A percentile compares a stretch with the other conserved stretches of the same genome.
Conservation (phyloP, 306 rosid species). For the Fragaria vesca region DNA sequence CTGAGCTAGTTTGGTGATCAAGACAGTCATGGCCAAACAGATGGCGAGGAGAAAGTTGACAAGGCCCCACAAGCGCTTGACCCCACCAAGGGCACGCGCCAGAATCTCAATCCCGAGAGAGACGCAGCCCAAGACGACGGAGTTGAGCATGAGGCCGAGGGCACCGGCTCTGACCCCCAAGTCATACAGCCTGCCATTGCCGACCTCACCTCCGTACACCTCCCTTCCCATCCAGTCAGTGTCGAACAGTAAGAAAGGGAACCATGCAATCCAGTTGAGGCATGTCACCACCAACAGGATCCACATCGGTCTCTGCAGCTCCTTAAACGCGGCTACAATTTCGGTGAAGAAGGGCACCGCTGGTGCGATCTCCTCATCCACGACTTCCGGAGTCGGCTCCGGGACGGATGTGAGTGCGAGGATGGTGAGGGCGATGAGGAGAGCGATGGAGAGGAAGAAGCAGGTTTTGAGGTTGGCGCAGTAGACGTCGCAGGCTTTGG, state of each 20-base stretch:
- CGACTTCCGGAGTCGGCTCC: slow-evolving; percentile 13
- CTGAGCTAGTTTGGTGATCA: slow-evolving; percentile 63
- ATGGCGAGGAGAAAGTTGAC: slow-evolving; percentile 65
- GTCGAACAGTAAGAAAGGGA: slow-evolving; percentile 77
- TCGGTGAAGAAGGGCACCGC: slow-evolving; percentile 48
- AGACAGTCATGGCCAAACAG: slow-evolving; percentile 47
- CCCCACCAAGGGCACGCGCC: slow-evolving; percentile 64
- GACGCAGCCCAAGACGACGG: slow-evolving; percentile 56
- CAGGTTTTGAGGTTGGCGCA: slow-evolving; percentile 84
- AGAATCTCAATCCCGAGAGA: slow-evolving; percentile 52
- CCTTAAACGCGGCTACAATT: slow-evolving; percentile 51
- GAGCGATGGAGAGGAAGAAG: slow-evolving; percentile 61
- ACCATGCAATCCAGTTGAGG: slow-evolving; percentile 90
- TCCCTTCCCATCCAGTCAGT: slow-evolving; percentile 97
- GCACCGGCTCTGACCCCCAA: slow-evolving; percentile 72
- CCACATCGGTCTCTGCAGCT: slow-evolving; percentile 68
- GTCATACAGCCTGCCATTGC: slow-evolving; percentile 43
- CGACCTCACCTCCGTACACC: slow-evolving; percentile 75
- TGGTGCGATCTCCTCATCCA: not conserved
- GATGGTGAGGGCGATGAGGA: slow-evolving; percentile 31
- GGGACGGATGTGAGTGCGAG: slow-evolving; percentile 43
- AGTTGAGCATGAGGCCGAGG: slow-evolving; percentile 72
- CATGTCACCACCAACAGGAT: slow-evolving; percentile 71
- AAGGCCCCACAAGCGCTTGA: slow-evolving; percentile 68
- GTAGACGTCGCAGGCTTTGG: slow-evolving; percentile 67